These are phyloP conservation scores for Chytridium lagenaria DNA, from an alignment of 371 early-diverging fungal species.

Conservation along the genomic window DNA sequence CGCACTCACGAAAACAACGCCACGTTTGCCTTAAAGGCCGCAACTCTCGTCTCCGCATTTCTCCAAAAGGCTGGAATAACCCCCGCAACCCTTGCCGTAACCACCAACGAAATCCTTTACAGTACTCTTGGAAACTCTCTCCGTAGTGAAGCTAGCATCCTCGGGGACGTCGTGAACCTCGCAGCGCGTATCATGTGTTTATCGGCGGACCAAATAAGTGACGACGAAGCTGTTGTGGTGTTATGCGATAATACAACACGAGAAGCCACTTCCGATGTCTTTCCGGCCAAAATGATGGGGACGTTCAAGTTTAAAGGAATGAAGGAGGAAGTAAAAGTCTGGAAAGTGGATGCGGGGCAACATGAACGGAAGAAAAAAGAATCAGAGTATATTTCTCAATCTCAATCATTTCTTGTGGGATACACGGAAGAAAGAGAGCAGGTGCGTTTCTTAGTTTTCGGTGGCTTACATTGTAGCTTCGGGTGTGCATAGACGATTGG, in stretches of 20 bases:
- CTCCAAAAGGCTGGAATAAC: neutral
- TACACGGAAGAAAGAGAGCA: constrained; percentile 1
- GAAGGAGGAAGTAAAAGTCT: neutral
- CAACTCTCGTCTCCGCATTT: neutral
- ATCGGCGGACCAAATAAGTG: neutral
- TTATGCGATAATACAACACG: constrained; percentile 3
- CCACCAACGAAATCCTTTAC: constrained; percentile 13
- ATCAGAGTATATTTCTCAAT: neutral
- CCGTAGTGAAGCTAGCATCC: constrained; percentile 7
- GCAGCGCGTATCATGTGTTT: constrained; percentile 12
- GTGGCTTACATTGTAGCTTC: constrained; percentile 9
- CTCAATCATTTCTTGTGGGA: neutral
- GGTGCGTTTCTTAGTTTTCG: too few species aligned
- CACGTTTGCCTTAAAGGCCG: constrained; percentile 26
- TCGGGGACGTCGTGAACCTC: constrained; percentile 20
- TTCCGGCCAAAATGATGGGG: neutral
- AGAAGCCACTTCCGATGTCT: neutral
- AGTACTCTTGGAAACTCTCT: neutral
- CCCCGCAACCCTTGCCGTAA: constrained; percentile 6
- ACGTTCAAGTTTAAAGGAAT: constrained; percentile 9
- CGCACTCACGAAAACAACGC: constrained; percentile 41
- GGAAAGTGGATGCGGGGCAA: neutral
- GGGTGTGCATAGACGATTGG: neutral
- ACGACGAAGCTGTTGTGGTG: neutral
- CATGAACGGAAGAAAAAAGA: neutral